Base-by-base conservation (phyloP, 1,284 basidiomycete species). In the Jaminaea rosea region DNA sequence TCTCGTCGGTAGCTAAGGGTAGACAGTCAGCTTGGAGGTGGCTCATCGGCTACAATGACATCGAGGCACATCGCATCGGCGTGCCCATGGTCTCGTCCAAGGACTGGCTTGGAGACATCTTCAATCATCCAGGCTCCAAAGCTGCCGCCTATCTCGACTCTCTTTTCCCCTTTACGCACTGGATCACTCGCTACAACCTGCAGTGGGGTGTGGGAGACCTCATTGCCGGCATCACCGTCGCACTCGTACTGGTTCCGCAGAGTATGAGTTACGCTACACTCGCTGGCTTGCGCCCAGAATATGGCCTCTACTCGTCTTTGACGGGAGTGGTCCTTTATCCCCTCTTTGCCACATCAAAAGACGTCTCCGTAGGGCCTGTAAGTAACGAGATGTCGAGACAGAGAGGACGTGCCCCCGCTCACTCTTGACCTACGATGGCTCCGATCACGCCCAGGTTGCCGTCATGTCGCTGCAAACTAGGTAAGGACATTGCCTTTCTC, bases 381-480 rank as follows among this genome's bases (percentile, higher is more conserved):
- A n/a, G n/a, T n/a, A n/a, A n/a, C n/a, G n/a, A n/a, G n/a, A n/a
- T n/a, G n/a, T n/a, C n/a, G n/a, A n/a, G n/a, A n/a, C n/a, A n/a
- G n/a, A n/a, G n/a, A n/a, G n/a, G n/a, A n/a, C n/a, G n/a, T n/a
- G n/a, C n/a, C n/a, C n/a, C n/a, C n/a, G n/a, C n/a, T n/a, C n/a
- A n/a, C n/a, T n/a, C n/a, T n/a, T n/a, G n/a, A n/a, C n/a, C n/a
- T n/a, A n/a, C n/a, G n/a, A n/a, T n/a, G n/a, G n/a, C n/a, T n/a
- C n/a, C n/a, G n/a, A n/a, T n/a, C n/a, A n/a, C n/a, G n/a, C n/a
- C n/a, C n/a, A n/a, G n/a, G n/a, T 73, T 53, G 92, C 93, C 15
- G 93, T 98, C 75, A 94, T 97, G 90, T 93, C 88, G 6, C 82
- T 94, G 49, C 87, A 88, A 29, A 84, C 85, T n/a, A 81, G n/a